Base-by-base conservation (phyloP, 2,329 filamentous ascomycete species). In the Chaetomiaceae sp. region DNA sequence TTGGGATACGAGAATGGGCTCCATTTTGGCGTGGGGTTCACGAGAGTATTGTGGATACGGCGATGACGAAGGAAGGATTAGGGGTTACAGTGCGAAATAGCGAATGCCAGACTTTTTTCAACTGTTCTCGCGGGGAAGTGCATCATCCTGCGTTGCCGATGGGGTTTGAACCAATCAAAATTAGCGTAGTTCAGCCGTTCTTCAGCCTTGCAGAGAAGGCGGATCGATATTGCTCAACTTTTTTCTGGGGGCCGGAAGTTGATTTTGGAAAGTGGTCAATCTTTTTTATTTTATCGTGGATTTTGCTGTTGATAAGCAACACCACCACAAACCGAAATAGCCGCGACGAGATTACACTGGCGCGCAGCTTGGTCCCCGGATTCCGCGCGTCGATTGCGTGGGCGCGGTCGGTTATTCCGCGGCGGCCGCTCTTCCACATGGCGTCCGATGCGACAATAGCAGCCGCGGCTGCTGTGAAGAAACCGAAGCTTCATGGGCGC, bases 401-500 rank as follows among this genome's bases (percentile, higher is more conserved):
- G 55, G 29, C 38, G 37, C 48, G 36, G 46, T 33, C n/a, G 21
- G 40, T 41, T 13, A 18, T 34, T 9, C 33, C 14, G 16, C 40
- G 30, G 13, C 36, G 27, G 18, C 16, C 23, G 13, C n/a, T 37
- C 8, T 53, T 16, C 21, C 16, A 34, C 13, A 61, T 62, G 60
- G 56, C 62, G 20, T 54, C 51, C 18, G 51, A 51, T 13, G 41
- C 56, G 30, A 45, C 43, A 14, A 29, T 9, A 34, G 46, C 56
- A 34, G 58, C 16, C 20, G 25, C 52, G 18, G 40, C 33, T 21
- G 40, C 54, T 3, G 43, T 47, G 25, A 51, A 29, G 23, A 60
- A 62, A 23, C 69, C 65, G 50, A 95, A 92, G 69, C 74, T 95
- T 20, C 82, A 87, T 62, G 94, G 94, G 1, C 78, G 94, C 53